A percentile compares a stretch with the other conserved stretches of the same genome.
Conservation (phyloP, 352 stramenopile genomes). For the Globisporangium apiculatum region DNA sequence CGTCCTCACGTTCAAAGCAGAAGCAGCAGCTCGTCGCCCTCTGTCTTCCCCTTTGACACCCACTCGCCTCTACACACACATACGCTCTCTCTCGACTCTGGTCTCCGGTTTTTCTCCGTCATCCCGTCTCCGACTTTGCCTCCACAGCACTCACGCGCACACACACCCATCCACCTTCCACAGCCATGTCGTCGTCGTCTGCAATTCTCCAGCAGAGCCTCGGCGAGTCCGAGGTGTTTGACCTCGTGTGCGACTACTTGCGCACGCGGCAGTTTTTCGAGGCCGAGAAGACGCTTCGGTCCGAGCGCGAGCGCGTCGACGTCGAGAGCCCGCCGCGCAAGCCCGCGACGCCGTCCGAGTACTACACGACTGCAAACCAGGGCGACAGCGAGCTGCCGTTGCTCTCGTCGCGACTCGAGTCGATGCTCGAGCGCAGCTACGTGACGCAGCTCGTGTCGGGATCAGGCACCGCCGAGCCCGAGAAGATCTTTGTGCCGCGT, state of each 20-base stretch:
- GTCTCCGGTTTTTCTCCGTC: too few species aligned
- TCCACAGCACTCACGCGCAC: not conserved
- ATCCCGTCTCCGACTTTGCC: too few species aligned
- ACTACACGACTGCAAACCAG: constrained; percentile 27
- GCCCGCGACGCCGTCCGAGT: constrained; percentile 15
- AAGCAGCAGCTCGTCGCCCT: too few species aligned
- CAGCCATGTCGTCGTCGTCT: constrained; percentile 44
- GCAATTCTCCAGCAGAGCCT: constrained; percentile 68
- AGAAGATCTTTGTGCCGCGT: constrained; percentile 74
- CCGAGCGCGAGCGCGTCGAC: constrained; percentile 49
- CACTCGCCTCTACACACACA: too few species aligned
- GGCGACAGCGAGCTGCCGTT: constrained; percentile 20
- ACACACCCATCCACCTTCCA: not conserved
- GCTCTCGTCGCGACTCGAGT: constrained; percentile 64
- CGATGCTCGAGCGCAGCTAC: constrained; percentile 79
- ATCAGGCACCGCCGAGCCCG: constrained; percentile 38
- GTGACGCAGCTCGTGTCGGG: constrained; percentile 78
- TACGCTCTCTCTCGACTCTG: too few species aligned
- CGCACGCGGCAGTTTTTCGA: constrained; percentile 84
- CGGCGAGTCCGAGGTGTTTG: constrained; percentile 80
- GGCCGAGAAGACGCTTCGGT: constrained; percentile 63
- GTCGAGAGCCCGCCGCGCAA: constrained; percentile 10
- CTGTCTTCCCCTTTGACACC: too few species aligned
- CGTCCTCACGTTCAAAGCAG: too few species aligned
- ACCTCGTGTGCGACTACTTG: constrained; percentile 85